Percentiles rank a stretch among this genome's conserved stretches.
phyloP scores from a whole-genome alignment of 2,329 filamentous ascomycete genomes.

The Ascochyta clinopodiicola region DNA sequence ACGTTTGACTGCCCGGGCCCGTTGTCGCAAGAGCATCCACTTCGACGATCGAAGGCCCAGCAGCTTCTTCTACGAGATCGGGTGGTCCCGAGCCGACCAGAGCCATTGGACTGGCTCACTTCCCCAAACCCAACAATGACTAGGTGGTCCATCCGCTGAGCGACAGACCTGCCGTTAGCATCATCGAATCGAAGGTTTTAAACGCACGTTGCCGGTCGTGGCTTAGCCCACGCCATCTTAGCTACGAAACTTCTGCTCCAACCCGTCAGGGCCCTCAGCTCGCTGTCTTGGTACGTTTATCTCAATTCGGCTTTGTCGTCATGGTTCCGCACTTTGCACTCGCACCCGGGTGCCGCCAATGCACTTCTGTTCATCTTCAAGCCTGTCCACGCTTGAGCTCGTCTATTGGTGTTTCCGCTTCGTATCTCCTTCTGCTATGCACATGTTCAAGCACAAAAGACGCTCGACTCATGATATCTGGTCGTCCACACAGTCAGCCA shows the following conservation, averaged over 20 bases:
- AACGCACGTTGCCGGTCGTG: slow-evolving; percentile 8
- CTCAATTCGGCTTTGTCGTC: slow-evolving; percentile 26
- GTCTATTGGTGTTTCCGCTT: slow-evolving; percentile 4
- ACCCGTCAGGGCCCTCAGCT: slow-evolving; percentile 7
- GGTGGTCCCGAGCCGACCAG: slow-evolving; percentile 6
- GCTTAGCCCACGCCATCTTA: slow-evolving; percentile 12
- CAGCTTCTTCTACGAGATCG: slow-evolving; percentile 1
- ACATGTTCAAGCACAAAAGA: slow-evolving; percentile 42
- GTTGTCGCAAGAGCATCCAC: not conserved
- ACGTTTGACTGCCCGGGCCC: not conserved
- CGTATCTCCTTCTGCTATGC: slow-evolving; percentile 16
- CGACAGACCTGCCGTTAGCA: slow-evolving; percentile 11
- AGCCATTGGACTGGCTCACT: slow-evolving; percentile 5
- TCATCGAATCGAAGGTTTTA: slow-evolving; percentile 14
- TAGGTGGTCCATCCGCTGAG: slow-evolving; percentile 10
- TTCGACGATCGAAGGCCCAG: not conserved
- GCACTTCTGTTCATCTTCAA: slow-evolving; percentile 3
- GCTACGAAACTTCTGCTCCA: not conserved
- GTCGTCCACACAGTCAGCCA: slow-evolving; percentile 32
- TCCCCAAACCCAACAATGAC: slow-evolving; percentile 2
- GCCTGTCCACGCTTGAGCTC: slow-evolving; percentile 1
- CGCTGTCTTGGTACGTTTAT: slow-evolving; percentile 28
- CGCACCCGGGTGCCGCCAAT: slow-evolving; percentile 9
- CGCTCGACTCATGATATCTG: slow-evolving; percentile 40
- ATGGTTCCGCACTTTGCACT: slow-evolving; percentile 23